These are phyloP conservation scores for Epichloe hybrida DNA, from an alignment of 2,329 filamentous ascomycete species.

Conservation along the genomic window DNA sequence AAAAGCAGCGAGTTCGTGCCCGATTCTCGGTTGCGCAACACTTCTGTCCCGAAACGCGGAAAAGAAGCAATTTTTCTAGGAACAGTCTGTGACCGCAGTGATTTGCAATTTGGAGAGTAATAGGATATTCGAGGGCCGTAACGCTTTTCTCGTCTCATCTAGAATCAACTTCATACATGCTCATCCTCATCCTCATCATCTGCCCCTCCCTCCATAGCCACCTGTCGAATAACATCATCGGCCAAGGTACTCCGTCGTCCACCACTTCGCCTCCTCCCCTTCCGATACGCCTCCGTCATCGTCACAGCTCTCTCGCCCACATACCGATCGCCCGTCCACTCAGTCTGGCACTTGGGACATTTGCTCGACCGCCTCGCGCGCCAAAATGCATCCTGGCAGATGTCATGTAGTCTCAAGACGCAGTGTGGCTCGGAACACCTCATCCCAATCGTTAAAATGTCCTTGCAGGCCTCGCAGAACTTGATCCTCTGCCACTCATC, in stretches of 20 bases:
- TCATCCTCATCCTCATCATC: neutral
- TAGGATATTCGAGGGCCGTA: no score
- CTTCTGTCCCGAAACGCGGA: no score
- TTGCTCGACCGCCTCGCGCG: slow-evolving; percentile 44
- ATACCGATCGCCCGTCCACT: slow-evolving; percentile 36
- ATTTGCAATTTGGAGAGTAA: no score
- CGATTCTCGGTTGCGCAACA: no score
- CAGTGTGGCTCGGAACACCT: slow-evolving; percentile 60
- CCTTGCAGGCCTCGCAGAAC: slow-evolving; percentile 75
- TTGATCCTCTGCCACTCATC: slow-evolving; percentile 65
- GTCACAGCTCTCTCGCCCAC: slow-evolving; percentile 46
- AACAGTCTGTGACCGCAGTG: no score
- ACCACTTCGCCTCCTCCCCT: slow-evolving; percentile 24
- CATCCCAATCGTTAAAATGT: slow-evolving; percentile 76
- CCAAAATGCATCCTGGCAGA: slow-evolving; percentile 64
- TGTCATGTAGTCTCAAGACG: slow-evolving; percentile 57
- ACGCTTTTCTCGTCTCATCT: no score
- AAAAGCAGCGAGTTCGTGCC: neutral
- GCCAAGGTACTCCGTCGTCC: slow-evolving; percentile 20
- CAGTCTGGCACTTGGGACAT: slow-evolving; percentile 48
- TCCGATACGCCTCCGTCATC: slow-evolving; percentile 35
- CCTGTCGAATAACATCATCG: slow-evolving; percentile 20
- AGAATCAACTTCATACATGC: neutral
- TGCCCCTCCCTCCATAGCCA: slow-evolving; percentile 6
- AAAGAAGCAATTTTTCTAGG: no score